Evolutionary conservation across 306 rosid genomes (phyloP).

Genomic region (Myrica gale): DNA sequence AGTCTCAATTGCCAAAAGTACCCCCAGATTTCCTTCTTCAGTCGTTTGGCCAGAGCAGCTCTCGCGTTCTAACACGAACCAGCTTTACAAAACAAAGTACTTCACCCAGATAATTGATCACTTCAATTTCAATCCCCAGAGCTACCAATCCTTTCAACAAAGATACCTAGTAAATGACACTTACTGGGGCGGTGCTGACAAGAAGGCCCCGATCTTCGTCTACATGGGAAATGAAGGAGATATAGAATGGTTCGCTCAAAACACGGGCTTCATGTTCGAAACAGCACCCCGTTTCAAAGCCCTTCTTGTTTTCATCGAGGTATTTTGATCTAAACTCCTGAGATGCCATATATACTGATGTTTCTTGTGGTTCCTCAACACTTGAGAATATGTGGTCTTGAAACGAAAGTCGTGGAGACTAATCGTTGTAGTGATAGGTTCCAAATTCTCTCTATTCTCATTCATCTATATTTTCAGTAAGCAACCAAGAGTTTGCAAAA

Average conservation of each 20-base stretch:
- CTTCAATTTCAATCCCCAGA: slow-evolving; percentile 67
- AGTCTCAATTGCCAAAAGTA: slow-evolving; percentile 22
- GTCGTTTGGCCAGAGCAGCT: slow-evolving; percentile 28
- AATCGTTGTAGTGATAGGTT: neutral
- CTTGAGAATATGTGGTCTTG: too few species aligned
- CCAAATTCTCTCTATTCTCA: neutral
- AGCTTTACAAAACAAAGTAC: slow-evolving; percentile 48
- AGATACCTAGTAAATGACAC: slow-evolving; percentile 74
- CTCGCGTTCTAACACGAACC: slow-evolving; percentile 27
- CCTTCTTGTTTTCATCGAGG: slow-evolving; percentile 87
- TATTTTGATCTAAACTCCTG: slow-evolving; percentile 8
- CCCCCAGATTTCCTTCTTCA: slow-evolving; percentile 54
- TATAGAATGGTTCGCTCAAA: slow-evolving; percentile 80
- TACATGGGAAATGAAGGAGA: slow-evolving; percentile 94
- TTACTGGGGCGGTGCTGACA: slow-evolving; percentile 73
- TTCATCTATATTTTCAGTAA: neutral
- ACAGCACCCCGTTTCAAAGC: slow-evolving; percentile 69
- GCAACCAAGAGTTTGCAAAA: neutral
- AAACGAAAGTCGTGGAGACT: too few species aligned
- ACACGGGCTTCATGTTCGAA: slow-evolving; percentile 74
- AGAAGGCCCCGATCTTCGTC: slow-evolving; percentile 76
- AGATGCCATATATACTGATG: too few species aligned
- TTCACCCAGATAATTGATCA: slow-evolving; percentile 90
- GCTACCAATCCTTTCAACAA: slow-evolving; percentile 69
- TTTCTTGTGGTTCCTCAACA: too few species aligned